A percentile compares a stretch with the other conserved stretches of the same genome.
Conservation (phyloP, 305 asterid genomes). For the Fraxinus dipetala region DNA sequence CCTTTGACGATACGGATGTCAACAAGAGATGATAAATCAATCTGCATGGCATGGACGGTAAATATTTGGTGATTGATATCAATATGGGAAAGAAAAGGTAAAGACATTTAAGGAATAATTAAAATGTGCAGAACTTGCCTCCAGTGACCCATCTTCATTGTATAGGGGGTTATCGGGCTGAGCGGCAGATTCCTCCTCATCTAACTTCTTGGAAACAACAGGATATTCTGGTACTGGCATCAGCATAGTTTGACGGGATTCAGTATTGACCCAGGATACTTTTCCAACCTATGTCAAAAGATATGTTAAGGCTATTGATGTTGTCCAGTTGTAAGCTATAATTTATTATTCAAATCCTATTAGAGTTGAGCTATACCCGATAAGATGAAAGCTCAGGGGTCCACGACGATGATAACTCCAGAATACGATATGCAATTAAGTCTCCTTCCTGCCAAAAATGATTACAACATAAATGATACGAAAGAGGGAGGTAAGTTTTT, state of each 20-base stretch:
- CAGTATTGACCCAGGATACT: slow-evolving; percentile 49
- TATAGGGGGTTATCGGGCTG: slow-evolving; percentile 53
- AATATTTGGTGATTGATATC: not conserved
- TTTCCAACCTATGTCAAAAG: slow-evolving; percentile 66
- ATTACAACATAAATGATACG: not conserved
- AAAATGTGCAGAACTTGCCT: slow-evolving; percentile 45
- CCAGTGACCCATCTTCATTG: slow-evolving; percentile 85
- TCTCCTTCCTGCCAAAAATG: slow-evolving; percentile 70
- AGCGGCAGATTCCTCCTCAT: slow-evolving; percentile 39
- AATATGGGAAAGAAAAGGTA: not conserved
- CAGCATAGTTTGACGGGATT: slow-evolving; percentile 47
- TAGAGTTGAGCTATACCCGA: slow-evolving; percentile 52
- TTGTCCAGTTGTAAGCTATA: slow-evolving; percentile 9
- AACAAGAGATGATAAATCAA: slow-evolving; percentile 61
- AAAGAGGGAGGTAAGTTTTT: not conserved
- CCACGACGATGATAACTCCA: slow-evolving; percentile 90
- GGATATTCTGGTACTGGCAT: slow-evolving; percentile 74
- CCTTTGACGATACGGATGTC: slow-evolving; percentile 58
- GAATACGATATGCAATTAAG: slow-evolving; percentile 71
- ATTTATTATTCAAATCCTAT: slow-evolving; percentile 2
- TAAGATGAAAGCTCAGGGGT: slow-evolving; percentile 79
- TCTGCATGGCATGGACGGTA: slow-evolving; percentile 46
- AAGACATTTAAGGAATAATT: not conserved
- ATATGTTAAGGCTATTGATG: slow-evolving; percentile 16
- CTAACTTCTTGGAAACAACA: slow-evolving; percentile 36